Base-by-base conservation (phyloP, 139 green algal genomes). In the Medakamo hakoo region DNA sequence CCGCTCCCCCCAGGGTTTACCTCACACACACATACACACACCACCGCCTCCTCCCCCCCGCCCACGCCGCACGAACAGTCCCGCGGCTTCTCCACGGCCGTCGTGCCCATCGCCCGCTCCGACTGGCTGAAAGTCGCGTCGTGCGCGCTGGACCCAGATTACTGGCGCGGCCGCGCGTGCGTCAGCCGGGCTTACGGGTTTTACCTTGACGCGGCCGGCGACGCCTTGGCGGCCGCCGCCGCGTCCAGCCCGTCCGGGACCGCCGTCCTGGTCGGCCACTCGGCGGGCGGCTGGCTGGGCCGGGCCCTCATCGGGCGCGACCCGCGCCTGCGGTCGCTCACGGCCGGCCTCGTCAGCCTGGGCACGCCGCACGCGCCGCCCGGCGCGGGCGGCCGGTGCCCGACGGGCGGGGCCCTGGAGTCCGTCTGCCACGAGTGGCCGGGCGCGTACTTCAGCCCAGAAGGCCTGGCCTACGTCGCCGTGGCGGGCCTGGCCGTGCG, bases 271-370 rank as follows among this genome's bases (percentile, higher is more conserved):
- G 68, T 88, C 9, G 71, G 70, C 21, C 82, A 88, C 63, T 79
- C 67, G 27, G 83, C 83, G 2, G 83, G 83, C 27, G 83, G 83
- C 55, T 89, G 82, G 80, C 70, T 89, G 57, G 82, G 67, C 2
- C 64, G 82, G 0, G 80, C 80, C 2, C 86, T 78, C 69, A 27
- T 85, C 14, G 82, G 52, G 48, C 29, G 31, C 27, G 4, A 60
- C 29, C 23, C 49, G 23, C 30, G n/a, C 28, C 52, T 76, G 67
- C 60, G 30, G 27, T 18, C 63, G 71, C 22, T 2, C n/a, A 1
- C 55, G 62, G 63, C 60, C 58, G 49, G 57, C 21, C 3, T 89
- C 21, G 68, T 89, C 58, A 85, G 76, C 5, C 73, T 89, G 22
- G 82, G 82, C 27, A 81, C 76, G 21, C 82, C 82, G 26, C 82